Evolutionary conservation across 139 green algal genomes (phyloP).

Genomic region (Haematococcus sp.): DNA sequence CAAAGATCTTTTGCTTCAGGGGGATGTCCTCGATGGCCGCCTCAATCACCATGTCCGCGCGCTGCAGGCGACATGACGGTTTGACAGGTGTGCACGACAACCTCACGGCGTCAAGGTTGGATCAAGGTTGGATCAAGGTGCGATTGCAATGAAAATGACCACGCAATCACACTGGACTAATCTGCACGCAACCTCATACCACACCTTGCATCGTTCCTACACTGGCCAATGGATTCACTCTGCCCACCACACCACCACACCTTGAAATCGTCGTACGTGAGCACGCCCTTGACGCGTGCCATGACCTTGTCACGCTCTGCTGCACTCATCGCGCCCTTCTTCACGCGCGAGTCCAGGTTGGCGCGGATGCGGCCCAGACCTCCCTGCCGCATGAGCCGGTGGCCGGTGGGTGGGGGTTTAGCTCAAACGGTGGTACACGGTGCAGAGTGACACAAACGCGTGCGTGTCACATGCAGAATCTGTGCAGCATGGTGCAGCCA

Average conservation of each 20-base stretch:
- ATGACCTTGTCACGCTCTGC: constrained; percentile 56
- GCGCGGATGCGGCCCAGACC: constrained; percentile 82
- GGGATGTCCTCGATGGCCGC: constrained; percentile 93
- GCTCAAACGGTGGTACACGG: background rate
- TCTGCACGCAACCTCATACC: background rate
- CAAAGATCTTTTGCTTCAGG: constrained; percentile 93
- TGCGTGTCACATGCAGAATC: too few relatives aligned
- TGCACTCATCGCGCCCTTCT: constrained; percentile 77
- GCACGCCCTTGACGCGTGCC: constrained; percentile 62
- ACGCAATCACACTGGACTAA: background rate
- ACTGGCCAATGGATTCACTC: too few relatives aligned
- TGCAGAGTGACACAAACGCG: too few relatives aligned
- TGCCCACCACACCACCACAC: background rate
- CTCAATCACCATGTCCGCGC: constrained; percentile 97
- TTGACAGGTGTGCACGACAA: too few relatives aligned
- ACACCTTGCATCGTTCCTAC: background rate
- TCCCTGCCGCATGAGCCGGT: constrained; percentile 33
- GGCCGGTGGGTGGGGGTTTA: background rate
- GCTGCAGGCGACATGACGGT: background rate
- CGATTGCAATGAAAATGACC: too few relatives aligned
- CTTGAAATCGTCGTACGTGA: constrained; percentile 84
- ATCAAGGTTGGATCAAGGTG: too few relatives aligned
- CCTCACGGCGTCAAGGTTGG: too few relatives aligned
- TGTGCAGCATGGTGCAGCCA: too few relatives aligned
- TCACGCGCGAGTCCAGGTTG: constrained; percentile 87